These are phyloP conservation scores for Moesziomyces antarcticus DNA, from an alignment of 1,284 basidiomycete genomes.

Conservation along the genomic window DNA sequence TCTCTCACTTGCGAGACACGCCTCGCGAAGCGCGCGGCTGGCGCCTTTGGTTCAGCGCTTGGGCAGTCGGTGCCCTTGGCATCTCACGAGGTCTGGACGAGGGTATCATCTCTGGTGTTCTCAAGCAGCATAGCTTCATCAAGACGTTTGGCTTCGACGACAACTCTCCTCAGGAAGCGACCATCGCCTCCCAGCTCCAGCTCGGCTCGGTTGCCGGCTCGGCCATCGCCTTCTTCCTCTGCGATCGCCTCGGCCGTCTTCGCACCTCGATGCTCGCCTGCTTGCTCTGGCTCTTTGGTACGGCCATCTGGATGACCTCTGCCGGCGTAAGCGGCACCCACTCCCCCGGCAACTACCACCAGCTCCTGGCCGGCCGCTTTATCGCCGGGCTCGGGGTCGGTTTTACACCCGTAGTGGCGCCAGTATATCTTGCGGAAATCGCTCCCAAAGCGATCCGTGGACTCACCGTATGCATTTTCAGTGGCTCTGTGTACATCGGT, in stretches of 20 bases:
- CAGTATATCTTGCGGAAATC: slow-evolving; percentile 49
- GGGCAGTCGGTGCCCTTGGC: slow-evolving; percentile 46
- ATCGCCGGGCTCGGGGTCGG: slow-evolving; percentile 55
- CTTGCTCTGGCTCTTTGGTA: slow-evolving; percentile 53
- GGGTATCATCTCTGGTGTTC: slow-evolving; percentile 47
- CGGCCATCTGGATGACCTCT: slow-evolving; percentile 54
- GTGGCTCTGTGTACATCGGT: slow-evolving; percentile 45
- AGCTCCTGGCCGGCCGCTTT: slow-evolving; percentile 53
- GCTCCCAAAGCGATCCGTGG: slow-evolving; percentile 50
- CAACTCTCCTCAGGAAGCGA: slow-evolving; percentile 43
- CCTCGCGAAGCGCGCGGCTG: slow-evolving; percentile 43
- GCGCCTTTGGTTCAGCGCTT: slow-evolving; percentile 43
- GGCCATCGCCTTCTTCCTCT: slow-evolving; percentile 54
- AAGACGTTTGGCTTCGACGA: slow-evolving; percentile 41
- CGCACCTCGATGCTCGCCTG: slow-evolving; percentile 50
- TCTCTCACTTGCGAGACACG: slow-evolving; percentile 40
- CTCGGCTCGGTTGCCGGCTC: slow-evolving; percentile 51
- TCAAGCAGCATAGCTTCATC: slow-evolving; percentile 46
- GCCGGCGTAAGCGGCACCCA: slow-evolving; percentile 33
- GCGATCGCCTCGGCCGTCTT: slow-evolving; percentile 46
- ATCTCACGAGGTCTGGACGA: slow-evolving; percentile 54
- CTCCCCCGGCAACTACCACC: slow-evolving; percentile 34
- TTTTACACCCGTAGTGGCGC: slow-evolving; percentile 47
- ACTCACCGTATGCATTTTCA: slow-evolving; percentile 45
- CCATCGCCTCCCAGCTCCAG: slow-evolving; percentile 52